Base-by-base conservation (phyloP, 2,329 filamentous ascomycete genomes). In the Verticillium nonalfalfae region DNA sequence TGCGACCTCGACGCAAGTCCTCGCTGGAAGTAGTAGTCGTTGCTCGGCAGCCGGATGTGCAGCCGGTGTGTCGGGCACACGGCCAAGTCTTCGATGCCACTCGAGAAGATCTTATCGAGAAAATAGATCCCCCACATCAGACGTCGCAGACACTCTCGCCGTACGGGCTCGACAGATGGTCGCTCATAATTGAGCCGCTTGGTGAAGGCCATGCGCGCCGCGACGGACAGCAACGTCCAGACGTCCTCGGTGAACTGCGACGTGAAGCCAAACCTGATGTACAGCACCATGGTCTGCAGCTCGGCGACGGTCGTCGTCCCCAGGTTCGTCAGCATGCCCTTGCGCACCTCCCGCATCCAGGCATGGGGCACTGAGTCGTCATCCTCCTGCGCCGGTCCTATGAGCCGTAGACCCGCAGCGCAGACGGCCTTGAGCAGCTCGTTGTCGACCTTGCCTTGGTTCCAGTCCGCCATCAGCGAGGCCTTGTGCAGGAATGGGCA, bases 21-120 rank as follows among this genome's bases (percentile, higher is more conserved):
- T 5, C 67, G 65, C 15, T 71, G 67, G 2, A 71, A 71, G 6
- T 64, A 65, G n/a, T 66, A 64, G 4, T 72, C 64, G 7, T 66
- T 66, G 18, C 67, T 65, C 0, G 70, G 70, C 1, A 71, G 39
- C 0, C 68, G 62, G 4, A 71, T 64, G 14, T 69, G 67, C 45
- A 72, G 67, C 6, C 68, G 59, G 2, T 66, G 60, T 0, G 64
- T 63, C 0, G 68, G 69, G 34, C 70, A 71, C 2, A 72, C 65
- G 1, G 68, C 65, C 14, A 73, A 33, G 35, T 73, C 71, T 9
- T 72, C 67, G 13, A 72, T 69, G 0, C 71, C 70, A 0, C 71
- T 70, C 0, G 64, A 71, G 11, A 72, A 67, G 0, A 68, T 4
- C 7, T 66, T 66, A 18, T 73, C 71, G 0, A 68, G 55, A 0